Evolutionary conservation across 148 eudicot species (phyloP).

Genomic region (Dysphania ambrosioides): DNA sequence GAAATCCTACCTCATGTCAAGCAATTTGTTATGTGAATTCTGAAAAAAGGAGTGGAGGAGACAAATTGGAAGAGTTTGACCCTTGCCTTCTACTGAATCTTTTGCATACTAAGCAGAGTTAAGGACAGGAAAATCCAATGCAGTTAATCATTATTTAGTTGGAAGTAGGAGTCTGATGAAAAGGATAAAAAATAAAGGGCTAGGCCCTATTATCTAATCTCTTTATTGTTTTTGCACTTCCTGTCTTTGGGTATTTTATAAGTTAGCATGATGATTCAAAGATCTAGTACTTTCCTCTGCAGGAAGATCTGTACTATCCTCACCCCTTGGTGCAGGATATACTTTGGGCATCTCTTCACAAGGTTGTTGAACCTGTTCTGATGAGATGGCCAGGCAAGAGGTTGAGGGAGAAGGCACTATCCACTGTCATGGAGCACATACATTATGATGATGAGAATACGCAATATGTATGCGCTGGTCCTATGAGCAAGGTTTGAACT

Average conservation of each 20-base stretch:
- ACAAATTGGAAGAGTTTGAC: no score
- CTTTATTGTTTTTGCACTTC: no score
- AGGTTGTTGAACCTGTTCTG: conserved; percentile 69
- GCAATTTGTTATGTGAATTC: no score
- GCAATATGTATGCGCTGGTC: conserved; percentile 86
- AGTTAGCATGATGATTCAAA: neutral
- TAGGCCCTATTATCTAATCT: no score
- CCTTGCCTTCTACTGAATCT: no score
- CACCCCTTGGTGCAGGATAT: conserved; percentile 86
- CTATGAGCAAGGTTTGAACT: conserved; percentile 74
- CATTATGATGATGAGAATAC: conserved; percentile 97
- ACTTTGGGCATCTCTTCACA: conserved; percentile 79
- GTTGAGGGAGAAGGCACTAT: conserved; percentile 70
- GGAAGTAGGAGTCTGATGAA: neutral
- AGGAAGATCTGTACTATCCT: no score
- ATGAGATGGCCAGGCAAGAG: conserved; percentile 87
- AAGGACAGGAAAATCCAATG: neutral
- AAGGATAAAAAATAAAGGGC: no score
- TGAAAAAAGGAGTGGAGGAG: no score
- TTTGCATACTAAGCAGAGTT: no score
- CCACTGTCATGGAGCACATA: conserved; percentile 77
- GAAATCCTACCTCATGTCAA: no score
- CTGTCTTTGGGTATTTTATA: neutral
- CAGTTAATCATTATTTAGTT: neutral
- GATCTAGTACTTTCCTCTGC: conserved; percentile 14